Evolutionary conservation across 83 land plant species (phyloP), one percentile per base, ranked within the genome.

Genomic region (Picea abies): DNA sequence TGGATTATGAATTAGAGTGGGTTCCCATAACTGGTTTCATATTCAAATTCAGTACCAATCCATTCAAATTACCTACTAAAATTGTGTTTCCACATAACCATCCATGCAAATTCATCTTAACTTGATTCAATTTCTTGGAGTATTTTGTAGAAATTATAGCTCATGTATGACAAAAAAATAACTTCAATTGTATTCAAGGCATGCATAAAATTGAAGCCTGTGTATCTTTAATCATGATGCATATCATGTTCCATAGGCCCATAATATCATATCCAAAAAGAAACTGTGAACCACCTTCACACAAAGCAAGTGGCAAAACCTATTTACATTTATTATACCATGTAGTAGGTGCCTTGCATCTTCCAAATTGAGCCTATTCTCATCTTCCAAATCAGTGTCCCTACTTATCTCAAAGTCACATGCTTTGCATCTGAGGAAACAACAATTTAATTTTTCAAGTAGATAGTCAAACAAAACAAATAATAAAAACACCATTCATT

Each of bases 211-310:
- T 49, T 8, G 32, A 60, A 17, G 17, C 86, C 84, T 65, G 91
- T 93, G 91, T 93, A 89, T 86, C 93, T 10, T 86, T 73, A 29
- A 93, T 90, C 72, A 83, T 56, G 84, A 63, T 82, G 68, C 96
- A 94, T 11, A 90, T 56, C 7, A 91, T 84, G 69, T 94, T 94
- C 96, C 96, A 94, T 84, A 90, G 86, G 78, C 82, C 76, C 96
- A 94, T 92, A 73, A 94, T 91, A n/a, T 94, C 85, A 32, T 76
- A 23, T 1, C 94, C 94, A 22, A 90, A 88, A 1, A 90, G 84
- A 58, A 76, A n/a, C 52, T 85, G 86, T 4, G 96, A 91, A 26
- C 94, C 96, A 41, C 93, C 93, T 83, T 94, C 19, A 94, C 80
- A 20, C 86, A 47, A 5, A 94, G 89, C 71, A 94, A 91, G 44